Conservation (phyloP, 805 yeast species). For the Cyberlindnera nakhonratchasimensis region DNA sequence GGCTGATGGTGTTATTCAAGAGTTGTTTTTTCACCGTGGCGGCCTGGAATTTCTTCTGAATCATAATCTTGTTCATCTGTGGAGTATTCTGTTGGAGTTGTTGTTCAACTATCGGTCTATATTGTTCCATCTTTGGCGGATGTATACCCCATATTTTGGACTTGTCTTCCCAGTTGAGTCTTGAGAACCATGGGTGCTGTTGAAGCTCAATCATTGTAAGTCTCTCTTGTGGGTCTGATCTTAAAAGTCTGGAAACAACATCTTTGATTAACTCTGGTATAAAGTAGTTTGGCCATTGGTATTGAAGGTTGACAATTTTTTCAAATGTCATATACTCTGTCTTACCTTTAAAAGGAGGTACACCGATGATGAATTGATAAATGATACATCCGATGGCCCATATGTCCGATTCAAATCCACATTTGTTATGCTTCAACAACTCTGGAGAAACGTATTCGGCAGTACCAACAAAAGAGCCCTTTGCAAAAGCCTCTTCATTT, state of each 20-base stretch:
- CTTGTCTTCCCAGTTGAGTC: constrained; percentile 63
- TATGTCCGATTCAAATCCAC: constrained; percentile 89
- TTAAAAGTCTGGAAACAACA: constrained; percentile 62
- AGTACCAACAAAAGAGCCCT: constrained; percentile 88
- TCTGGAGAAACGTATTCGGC: constrained; percentile 98
- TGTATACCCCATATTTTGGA: constrained; percentile 63
- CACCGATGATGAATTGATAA: constrained; percentile 91
- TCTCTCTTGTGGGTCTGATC: constrained; percentile 68
- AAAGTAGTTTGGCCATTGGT: constrained; percentile 63
- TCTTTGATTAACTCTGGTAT: constrained; percentile 61
- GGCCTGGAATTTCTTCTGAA: constrained; percentile 23
- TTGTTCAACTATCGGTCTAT: constrained; percentile 41
- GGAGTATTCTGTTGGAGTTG: constrained; percentile 19
- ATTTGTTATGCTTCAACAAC: constrained; percentile 70
- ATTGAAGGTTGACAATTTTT: constrained; percentile 76
- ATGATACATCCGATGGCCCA: constrained; percentile 98
- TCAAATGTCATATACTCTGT: constrained; percentile 81
- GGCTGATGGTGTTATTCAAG: constrained; percentile 24
- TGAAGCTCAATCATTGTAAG: constrained; percentile 55
- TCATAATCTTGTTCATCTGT: constrained; percentile 15
- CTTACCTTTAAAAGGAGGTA: constrained; percentile 81
- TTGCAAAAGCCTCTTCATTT: constrained; percentile 28
- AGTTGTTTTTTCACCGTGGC: constrained; percentile 25
- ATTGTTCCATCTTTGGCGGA: constrained; percentile 69
- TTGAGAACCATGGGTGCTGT: constrained; percentile 66